Evolutionary conservation across 179 eudicot genomes (phyloP), one percentile per base, ranked within the genome.

Genomic region (Heliamphora pulchella): DNA sequence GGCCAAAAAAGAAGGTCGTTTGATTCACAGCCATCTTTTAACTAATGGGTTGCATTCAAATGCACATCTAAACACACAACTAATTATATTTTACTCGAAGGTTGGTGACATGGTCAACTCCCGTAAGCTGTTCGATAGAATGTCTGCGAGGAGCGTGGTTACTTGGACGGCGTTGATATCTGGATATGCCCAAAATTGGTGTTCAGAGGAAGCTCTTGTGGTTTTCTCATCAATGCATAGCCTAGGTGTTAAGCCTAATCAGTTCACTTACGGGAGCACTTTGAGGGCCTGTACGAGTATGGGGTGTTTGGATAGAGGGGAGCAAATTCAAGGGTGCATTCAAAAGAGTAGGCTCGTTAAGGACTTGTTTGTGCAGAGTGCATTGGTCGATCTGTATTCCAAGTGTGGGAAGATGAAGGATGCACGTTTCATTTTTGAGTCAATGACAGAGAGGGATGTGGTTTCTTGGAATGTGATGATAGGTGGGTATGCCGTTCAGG

Each of bases 391-490:
- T 78, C 68, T 91, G 68, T 86, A 92, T 84, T 87, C 94, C 9
- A 91, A 88, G 83, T 88, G 92, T 78, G 97, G 94, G 54, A 72
- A 80, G 69, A 84, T 87, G 72, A 82, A 86, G 79, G 92, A 91
- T 80, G 97, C 91, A 2, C 82, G 85, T 73, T 71, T 17, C 64
- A 74, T 92, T 47, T 92, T 92, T 77, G 80, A 83, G 83, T 74
- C 81, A 77, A 90, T 92, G 91, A 39, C 58, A 75, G 81, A 81
- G 81, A 86, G 85, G 83, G 93, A 92, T 77, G 82, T 91, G 82
- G 91, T 89, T 55, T 87, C 90, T 73, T 92, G 92, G 92, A 92
- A 92, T 81, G 81, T 90, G 6, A 89, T 92, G 97, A 84, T 92
- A 44, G 90, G 91, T 77, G 94, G 92, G 1, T 88, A 85, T 81